These are phyloP conservation scores for Trametes meyenii DNA, from an alignment of 768 basidiomycete genomes.

Conservation along the genomic window DNA sequence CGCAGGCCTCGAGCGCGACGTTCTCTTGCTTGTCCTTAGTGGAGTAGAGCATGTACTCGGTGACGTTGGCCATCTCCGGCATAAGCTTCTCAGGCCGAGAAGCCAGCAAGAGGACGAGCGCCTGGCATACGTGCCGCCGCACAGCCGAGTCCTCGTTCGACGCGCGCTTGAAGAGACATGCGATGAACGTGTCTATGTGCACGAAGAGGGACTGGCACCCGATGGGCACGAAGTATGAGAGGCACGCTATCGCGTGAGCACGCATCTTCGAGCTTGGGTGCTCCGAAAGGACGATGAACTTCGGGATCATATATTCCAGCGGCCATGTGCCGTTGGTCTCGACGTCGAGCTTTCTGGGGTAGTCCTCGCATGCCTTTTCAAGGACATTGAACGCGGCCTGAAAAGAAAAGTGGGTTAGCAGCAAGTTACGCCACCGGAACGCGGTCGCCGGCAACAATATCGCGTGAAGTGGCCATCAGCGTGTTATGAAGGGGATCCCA, in stretches of 20 bases:
- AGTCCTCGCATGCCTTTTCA: conserved; percentile 96
- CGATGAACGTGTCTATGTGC: conserved; percentile 93
- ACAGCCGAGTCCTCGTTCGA: conserved; percentile 94
- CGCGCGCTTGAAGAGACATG: conserved; percentile 91
- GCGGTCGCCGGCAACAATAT: not conserved
- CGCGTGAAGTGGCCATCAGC: not conserved
- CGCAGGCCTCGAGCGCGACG: conserved; percentile 96
- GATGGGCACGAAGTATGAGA: conserved; percentile 91
- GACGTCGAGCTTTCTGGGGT: conserved; percentile 92
- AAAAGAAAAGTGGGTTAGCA: conserved; percentile 15
- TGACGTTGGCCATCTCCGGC: conserved; percentile 93
- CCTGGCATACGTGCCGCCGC: conserved; percentile 93
- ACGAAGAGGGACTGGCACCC: conserved; percentile 84
- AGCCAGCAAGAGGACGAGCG: conserved; percentile 89
- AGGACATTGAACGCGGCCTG: conserved; percentile 93
- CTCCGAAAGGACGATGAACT: conserved; percentile 87
- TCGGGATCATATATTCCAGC: conserved; percentile 95
- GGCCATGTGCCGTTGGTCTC: conserved; percentile 92
- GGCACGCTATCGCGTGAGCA: conserved; percentile 88
- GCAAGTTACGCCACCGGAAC: not conserved
- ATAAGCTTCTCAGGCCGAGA: conserved; percentile 95
- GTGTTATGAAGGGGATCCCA: too few relatives aligned
- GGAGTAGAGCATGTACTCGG: conserved; percentile 98
- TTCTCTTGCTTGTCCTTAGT: conserved; percentile 97
- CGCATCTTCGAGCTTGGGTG: conserved; percentile 90